Base-by-base conservation (phyloP, 305 asterid genomes). In the Lippia alba region DNA sequence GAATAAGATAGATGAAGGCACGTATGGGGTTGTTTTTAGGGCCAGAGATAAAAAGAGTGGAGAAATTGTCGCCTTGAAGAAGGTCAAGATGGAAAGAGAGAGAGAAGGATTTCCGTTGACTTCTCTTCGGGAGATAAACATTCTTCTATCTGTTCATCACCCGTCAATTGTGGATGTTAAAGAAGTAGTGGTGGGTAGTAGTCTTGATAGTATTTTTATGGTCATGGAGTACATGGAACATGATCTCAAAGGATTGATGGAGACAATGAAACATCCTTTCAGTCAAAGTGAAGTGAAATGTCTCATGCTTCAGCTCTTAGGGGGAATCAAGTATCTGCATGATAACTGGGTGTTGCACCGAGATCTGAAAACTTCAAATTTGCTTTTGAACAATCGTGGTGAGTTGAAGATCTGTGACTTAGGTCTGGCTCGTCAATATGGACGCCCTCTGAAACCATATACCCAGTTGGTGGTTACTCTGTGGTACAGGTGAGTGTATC, bases 151-250 rank as follows among this genome's bases (percentile, higher is more conserved):
- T 17, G 72, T 85, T 69, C 83, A 87, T 81, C 97, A 94, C 74
- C 87, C 89, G 6, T 94, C 88, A 30, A 85, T 91, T 74, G 96
- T 94, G 53, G 89, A 91, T 82, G 96, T 94, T 53, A 91, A 94
- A 77, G 97, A 91, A 84, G 96, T 91, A 36, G 99, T 89, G 61
- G 93, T 88, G 1, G 96, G 96, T 3, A 84, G 83, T 80, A 81
- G 70, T 76, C 92, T 87, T 73, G 96, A 89, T 73, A 82, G 89
- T 79, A 88, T 91, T 71, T 94, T 78, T 80, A 83, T 91, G 97
- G 96, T 87, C 74, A 94, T 94, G 99, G 97, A 94, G 82, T 94
- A 94, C 83, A 89, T 94, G 99, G 99, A 94, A 79, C 97, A 91
- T 74, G 99, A 94, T 79, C 88, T 94, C 50, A 91, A 87, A 82